Percentiles rank a stretch among this genome's conserved stretches.
These are phyloP conservation scores for Xylaria sp. DNA, from an alignment of 2,329 filamentous ascomycete species.

Conservation along the genomic window DNA sequence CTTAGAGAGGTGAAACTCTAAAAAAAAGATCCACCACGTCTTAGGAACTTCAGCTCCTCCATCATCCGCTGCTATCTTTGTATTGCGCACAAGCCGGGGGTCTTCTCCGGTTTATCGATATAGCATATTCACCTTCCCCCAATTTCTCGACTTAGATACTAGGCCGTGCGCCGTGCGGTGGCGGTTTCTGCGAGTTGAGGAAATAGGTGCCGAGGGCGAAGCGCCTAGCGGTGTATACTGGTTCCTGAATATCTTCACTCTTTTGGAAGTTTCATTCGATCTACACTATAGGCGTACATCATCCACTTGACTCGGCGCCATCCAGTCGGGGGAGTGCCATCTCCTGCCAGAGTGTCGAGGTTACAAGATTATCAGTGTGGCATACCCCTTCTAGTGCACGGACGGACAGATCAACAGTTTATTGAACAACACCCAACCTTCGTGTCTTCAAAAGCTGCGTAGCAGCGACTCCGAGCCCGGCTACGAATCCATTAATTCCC, in stretches of 20 bases:
- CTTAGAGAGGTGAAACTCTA: constrained; percentile 23
- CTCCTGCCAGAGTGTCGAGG: constrained; percentile 13
- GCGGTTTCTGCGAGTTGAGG: constrained; percentile 30
- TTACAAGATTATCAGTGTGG: constrained; percentile 14
- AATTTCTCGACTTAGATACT: neutral
- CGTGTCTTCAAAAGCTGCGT: constrained; percentile 11
- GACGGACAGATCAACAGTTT: constrained; percentile 15
- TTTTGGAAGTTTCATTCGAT: neutral
- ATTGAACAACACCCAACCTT: constrained; percentile 13
- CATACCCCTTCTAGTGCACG: constrained; percentile 10
- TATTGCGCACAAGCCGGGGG: constrained; percentile 12
- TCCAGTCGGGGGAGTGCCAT: neutral
- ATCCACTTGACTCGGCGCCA: constrained; percentile 9
- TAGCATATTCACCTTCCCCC: constrained; percentile 26
- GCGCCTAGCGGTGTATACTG: constrained; percentile 13
- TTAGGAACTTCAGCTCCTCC: constrained; percentile 26
- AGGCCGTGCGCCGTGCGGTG: constrained; percentile 29
- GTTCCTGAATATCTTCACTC: constrained; percentile 16
- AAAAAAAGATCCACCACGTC: constrained; percentile 18
- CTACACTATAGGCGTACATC: constrained; percentile 5
- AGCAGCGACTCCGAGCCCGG: constrained; percentile 19
- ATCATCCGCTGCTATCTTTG: constrained; percentile 12
- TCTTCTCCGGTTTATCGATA: constrained; percentile 34
- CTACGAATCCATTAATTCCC: constrained; percentile 11
- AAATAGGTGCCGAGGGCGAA: constrained; percentile 22